Evolutionary conservation across 225 moss, liverwort and hornwort genomes (phyloP).

Genomic region (Physcomitrium patens): DNA sequence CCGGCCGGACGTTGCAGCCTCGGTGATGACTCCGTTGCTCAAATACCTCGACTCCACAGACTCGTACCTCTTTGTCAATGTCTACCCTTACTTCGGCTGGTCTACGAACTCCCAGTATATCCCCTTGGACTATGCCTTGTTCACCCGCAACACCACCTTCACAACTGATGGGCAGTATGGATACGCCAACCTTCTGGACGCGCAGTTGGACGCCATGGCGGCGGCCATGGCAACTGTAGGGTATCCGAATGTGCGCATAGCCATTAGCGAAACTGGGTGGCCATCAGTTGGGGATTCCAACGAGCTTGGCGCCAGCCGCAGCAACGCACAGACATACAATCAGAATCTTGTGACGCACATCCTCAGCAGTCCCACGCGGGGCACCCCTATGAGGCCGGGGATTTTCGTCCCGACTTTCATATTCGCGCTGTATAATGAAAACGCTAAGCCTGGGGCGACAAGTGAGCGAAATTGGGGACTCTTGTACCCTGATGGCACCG

Average conservation of each 20-base stretch:
- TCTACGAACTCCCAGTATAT: constrained; percentile 58
- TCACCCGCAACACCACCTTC: constrained; percentile 37
- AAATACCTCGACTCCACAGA: constrained; percentile 42
- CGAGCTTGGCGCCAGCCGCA: constrained; percentile 56
- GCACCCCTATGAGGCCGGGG: constrained; percentile 40
- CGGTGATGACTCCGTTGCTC: constrained; percentile 49
- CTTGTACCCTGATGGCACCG: constrained; percentile 33
- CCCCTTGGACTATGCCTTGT: constrained; percentile 63
- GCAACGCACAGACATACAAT: constrained; percentile 42
- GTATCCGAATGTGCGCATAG: constrained; percentile 49
- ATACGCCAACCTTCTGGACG: constrained; percentile 62
- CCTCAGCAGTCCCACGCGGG: constrained; percentile 32
- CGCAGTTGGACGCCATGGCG: constrained; percentile 64
- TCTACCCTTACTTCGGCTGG: constrained; percentile 79
- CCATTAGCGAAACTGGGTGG: constrained; percentile 79
- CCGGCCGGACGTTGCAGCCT: constrained; percentile 36
- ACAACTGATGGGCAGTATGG: constrained; percentile 41
- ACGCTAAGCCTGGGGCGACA: constrained; percentile 40
- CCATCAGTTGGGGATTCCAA: constrained; percentile 58
- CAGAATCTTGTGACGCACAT: constrained; percentile 41
- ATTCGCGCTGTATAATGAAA: constrained; percentile 46
- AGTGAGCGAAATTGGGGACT: constrained; percentile 55
- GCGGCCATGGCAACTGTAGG: constrained; percentile 61
- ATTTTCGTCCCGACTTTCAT: constrained; percentile 52
- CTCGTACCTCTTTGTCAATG: constrained; percentile 66